Percentiles rank a stretch among this genome's conserved stretches.
phyloP scores from a whole-genome alignment of 2,329 filamentous ascomycete genomes.

The Ophiocordyceps camponoti-saundersi region DNA sequence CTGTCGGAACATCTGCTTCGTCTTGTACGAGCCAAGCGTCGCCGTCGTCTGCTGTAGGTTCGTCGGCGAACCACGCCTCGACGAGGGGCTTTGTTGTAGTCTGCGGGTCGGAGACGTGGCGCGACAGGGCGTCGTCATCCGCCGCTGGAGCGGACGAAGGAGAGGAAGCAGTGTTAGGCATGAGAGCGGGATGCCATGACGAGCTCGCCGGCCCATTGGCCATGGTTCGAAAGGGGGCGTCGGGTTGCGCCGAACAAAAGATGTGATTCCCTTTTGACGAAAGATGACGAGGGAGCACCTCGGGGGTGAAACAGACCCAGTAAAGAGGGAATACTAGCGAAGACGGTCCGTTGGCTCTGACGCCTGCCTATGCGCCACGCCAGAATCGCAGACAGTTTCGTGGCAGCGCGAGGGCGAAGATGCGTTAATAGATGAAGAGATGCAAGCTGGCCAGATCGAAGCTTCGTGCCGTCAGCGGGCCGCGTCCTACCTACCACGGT shows the following conservation, averaged over 20 bases:
- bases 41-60: constrained; percentile 3
- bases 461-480: background rate
- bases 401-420: background rate
- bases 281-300: background rate
- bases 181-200: constrained; percentile 23
- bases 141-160: background rate
- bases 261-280: background rate
- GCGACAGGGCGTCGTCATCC: constrained; percentile 2
- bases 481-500: too few species aligned
- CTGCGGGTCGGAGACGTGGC: constrained; percentile 1
- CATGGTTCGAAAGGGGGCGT: constrained; percentile 12
- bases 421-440: background rate
- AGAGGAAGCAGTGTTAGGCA: constrained; percentile 13
- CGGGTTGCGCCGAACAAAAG: constrained; percentile 1
- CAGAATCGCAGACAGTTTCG: background rate
- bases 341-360: background rate
- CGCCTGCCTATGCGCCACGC: background rate
- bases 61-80: constrained; percentile 8
- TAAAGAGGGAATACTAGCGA: background rate
- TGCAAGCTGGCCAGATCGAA: background rate
- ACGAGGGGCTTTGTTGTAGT: constrained; percentile 1
- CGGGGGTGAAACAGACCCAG: background rate
- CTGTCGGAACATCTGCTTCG: background rate
- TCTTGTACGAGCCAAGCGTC: constrained; percentile 10
- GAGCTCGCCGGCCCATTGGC: constrained; percentile 17